Base-by-base conservation (phyloP, 805 yeast genomes). In the Lipomyces yamanashiensis region DNA sequence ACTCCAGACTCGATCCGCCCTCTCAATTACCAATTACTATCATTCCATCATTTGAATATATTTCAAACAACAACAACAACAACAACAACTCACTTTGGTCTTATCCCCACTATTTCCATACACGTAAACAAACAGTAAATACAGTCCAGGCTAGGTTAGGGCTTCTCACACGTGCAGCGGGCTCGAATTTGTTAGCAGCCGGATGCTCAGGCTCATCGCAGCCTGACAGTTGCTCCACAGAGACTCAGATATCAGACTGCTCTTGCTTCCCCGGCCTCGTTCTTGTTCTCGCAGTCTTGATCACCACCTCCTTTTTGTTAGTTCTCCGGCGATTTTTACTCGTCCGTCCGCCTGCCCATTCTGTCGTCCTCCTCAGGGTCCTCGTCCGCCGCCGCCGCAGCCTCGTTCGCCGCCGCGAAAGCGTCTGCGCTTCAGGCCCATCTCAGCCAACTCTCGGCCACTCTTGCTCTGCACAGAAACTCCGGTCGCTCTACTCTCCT, bases 391-490 rank as follows among this genome's bases (percentile, higher is more conserved):
- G 33, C 54, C 37, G 54, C 54, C 40, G 54, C 34, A 43, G 57
- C 57, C 48, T 53, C 57, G 58, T 45, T 45, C 58, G 58, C 58
- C n/a, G 58, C 58, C 40, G 58, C 58, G 51, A 34, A 43, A 44
- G 58, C 58, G 10, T 50, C 58, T 44, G 58, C 51, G 43, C 43
- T 45, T 43, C 50, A 54, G 58, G 58, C 58, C 23, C 58, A 54
- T n/a, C 58, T 54, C 58, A 40, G 57, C 57, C 47, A 53, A 39
- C 39, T 53, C 48, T 53, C 48, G 40, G 47, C 57, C 15, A 19
- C 57, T 4, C 48, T 53, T 19, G 13, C 57, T 23, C 48, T 53
- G 7, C 57, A 53, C 57, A 28, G 19, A 21, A 49, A 53, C 39
- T 53, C 57, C 23, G 47, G 48, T 15, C 13, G 36, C 23, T 15